phyloP scores from a whole-genome alignment of 371 early-diverging fungal genomes.

The Choanephora cucurbitarum region DNA sequence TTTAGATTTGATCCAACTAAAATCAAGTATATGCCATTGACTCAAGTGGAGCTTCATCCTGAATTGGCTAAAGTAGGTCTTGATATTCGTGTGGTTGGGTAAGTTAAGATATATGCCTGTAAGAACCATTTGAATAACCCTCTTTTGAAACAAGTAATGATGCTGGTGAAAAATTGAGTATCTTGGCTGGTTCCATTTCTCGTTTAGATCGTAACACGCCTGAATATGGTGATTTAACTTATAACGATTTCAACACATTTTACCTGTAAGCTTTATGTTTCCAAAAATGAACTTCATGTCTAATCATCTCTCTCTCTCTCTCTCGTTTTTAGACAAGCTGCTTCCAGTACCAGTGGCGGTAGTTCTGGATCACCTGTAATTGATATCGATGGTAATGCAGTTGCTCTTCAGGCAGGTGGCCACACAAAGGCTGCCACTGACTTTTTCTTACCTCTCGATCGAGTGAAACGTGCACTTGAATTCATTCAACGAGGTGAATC shows the following conservation, averaged over 20 bases:
- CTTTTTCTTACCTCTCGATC: conserved; percentile 89
- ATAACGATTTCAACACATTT: conserved; percentile 80
- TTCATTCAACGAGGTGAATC: conserved; percentile 64
- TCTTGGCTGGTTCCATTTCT: conserved; percentile 86
- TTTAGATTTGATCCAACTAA: conserved; percentile 70
- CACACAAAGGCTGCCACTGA: conserved; percentile 83
- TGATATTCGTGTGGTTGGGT: conserved; percentile 91
- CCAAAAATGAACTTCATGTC: not conserved
- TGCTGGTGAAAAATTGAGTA: conserved; percentile 91
- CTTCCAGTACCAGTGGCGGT: conserved; percentile 81
- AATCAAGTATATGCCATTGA: conserved; percentile 82
- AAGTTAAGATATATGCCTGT: conserved; percentile 4
- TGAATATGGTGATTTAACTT: conserved; percentile 59
- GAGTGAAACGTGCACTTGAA: conserved; percentile 80
- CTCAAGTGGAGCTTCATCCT: conserved; percentile 77
- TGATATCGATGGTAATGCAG: conserved; percentile 91
- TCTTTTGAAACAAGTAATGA: conserved; percentile 63
- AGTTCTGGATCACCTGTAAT: conserved; percentile 91
- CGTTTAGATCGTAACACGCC: conserved; percentile 83
- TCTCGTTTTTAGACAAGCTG: conserved; percentile 59
- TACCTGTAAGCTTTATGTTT: conserved; percentile 53
- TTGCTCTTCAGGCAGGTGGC: conserved; percentile 89
- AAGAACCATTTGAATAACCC: too few species aligned
- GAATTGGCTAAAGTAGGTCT: conserved; percentile 86
- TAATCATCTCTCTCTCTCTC: not conserved